Evolutionary conservation across 192 early-diverging fungal species (phyloP), one percentile per base, ranked within the genome.

Genomic region (Podila epigama): DNA sequence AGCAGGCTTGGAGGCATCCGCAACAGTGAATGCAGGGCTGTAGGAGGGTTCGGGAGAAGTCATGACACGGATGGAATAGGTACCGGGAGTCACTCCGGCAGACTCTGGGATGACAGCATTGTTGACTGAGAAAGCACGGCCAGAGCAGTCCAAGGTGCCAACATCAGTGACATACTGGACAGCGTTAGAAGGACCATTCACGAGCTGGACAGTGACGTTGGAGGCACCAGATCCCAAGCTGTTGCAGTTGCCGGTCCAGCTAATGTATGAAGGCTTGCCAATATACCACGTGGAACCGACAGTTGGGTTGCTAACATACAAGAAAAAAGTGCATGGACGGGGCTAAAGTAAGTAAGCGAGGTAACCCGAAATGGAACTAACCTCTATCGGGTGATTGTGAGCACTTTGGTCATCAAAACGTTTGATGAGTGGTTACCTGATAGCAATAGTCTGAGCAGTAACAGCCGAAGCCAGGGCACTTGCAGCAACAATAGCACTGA

Each of bases 231-330:
- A 40, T 10, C 71, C 71, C 52, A 62, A 27, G 34, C 11, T 10
- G 34, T 58, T 31, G n/a, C 72, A 77, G 60, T 51, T 58, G 35
- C 54, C 54, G 36, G 66, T 51, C 72, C 72, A 77, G 9, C 39
- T 36, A 22, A 77, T 28, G 37, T 53, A 63, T 2, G 25, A 27
- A 8, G 39, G 2, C 7, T 28, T 6, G 25, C 60, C 72, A 25
- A 35, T 12, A 8, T 33, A 51, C 72, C 72, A 77, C 6, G 18
- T n/a, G 36, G 72, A 58, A 5, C 59, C 44, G 1, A 7, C 2
- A 5, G 59, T 67, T 11, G 72, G 72, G 66, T 77, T 63, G 65
- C 72, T 77, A n/a, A n/a, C n/a, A 63, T 54, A 27, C 3, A 35
- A 5, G 34, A 48, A n/a, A 20, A 54, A 29, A 16, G 22, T 18